These are phyloP conservation scores for Xylaria nigripes DNA, from an alignment of 495 filamentous ascomycete species.

Conservation along the genomic window DNA sequence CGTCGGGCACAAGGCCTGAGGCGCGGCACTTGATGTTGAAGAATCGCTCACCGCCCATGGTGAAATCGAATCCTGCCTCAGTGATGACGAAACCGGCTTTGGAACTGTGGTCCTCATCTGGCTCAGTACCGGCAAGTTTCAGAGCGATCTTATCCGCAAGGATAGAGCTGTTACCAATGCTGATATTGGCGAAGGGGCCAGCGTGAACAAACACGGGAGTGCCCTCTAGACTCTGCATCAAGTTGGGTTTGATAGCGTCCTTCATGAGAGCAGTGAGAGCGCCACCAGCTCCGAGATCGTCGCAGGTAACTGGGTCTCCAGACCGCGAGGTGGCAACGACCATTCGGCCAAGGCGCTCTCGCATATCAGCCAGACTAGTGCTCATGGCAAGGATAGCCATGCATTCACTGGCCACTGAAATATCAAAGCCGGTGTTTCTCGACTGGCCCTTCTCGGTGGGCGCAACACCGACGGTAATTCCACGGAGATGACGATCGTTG, in stretches of 20 bases:
- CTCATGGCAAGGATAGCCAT: conserved; percentile 97
- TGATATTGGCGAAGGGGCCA: conserved; percentile 96
- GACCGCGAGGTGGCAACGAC: conserved; percentile 80
- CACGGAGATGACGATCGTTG: conserved; percentile 87
- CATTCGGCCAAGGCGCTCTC: conserved; percentile 90
- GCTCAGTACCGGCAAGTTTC: conserved; percentile 91
- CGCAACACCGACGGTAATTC: conserved; percentile 78
- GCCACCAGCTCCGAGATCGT: conserved; percentile 88
- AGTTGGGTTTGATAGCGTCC: conserved; percentile 96
- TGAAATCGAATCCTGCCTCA: conserved; percentile 97
- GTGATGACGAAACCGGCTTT: conserved; percentile 95
- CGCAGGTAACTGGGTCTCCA: conserved; percentile 90
- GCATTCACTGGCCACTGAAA: conserved; percentile 93
- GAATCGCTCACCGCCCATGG: conserved; percentile 98
- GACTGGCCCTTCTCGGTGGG: conserved; percentile 81
- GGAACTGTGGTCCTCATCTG: conserved; percentile 76
- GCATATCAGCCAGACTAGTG: conserved; percentile 80
- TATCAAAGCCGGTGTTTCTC: conserved; percentile 88
- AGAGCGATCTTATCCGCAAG: conserved; percentile 91
- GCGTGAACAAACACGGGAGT: conserved; percentile 97
- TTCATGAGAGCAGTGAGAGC: conserved; percentile 92
- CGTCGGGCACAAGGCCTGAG: conserved; percentile 84
- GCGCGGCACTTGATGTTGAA: conserved; percentile 99
- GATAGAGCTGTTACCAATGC: conserved; percentile 90
- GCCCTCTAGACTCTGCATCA: conserved; percentile 97